These are phyloP conservation scores for Pichia sp. DNA, from an alignment of 1,139 yeast species.

Conservation along the genomic window DNA sequence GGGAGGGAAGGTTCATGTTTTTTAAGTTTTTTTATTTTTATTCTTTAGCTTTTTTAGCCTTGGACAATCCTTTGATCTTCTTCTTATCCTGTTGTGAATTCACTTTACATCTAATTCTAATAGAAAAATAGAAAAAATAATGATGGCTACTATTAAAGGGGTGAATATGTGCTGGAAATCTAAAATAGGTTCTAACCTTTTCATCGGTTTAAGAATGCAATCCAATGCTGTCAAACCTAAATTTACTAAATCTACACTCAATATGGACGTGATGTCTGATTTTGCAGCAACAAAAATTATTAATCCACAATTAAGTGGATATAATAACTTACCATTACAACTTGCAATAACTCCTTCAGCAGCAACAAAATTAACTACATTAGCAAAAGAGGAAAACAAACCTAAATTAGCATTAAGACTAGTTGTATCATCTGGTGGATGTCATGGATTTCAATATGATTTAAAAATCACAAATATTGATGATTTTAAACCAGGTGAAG, in stretches of 20 bases:
- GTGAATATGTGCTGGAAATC: no score
- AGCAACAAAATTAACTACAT: constrained; percentile 38
- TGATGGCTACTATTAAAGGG: no score
- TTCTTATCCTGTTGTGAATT: no score
- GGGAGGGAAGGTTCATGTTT: no score
- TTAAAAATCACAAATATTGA: constrained; percentile 51
- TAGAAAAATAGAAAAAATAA: no score
- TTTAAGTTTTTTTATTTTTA: no score
- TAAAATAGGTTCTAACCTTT: background rate
- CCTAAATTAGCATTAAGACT: constrained; percentile 63
- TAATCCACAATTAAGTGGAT: constrained; percentile 29
- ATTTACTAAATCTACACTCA: constrained; percentile 12
- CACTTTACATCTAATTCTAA: no score
- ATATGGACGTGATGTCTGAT: constrained; percentile 14
- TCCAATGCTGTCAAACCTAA: constrained; percentile 1
- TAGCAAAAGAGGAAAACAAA: constrained; percentile 53
- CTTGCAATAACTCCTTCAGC: constrained; percentile 30
- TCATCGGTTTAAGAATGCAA: constrained; percentile 1
- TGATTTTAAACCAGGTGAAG: constrained; percentile 35
- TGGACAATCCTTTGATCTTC: no score
- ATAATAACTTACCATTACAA: constrained; percentile 29
- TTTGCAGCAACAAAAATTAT: constrained; percentile 27
- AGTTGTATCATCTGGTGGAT: constrained; percentile 95
- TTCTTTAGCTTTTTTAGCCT: no score
- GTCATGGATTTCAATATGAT: constrained; percentile 95